phyloP scores from a whole-genome alignment of 1,139 yeast species.

The Geotrichum aggregatum region DNA sequence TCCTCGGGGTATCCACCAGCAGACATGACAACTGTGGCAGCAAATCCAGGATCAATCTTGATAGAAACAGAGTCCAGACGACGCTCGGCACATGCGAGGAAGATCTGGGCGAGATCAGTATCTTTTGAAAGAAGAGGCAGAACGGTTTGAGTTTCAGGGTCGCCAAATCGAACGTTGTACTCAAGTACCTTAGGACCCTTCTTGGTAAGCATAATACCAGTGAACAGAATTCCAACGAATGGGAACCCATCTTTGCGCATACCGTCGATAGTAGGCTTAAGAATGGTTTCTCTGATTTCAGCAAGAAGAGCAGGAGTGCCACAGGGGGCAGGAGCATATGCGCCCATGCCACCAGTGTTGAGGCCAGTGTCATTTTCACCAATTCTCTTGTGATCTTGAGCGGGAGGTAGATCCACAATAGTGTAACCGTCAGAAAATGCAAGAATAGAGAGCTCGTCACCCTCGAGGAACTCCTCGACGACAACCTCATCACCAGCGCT shows the following conservation, averaged over 20 bases:
- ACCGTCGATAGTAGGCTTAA: slow-evolving; percentile 91
- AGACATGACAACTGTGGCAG: slow-evolving; percentile 91
- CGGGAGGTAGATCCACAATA: slow-evolving; percentile 86
- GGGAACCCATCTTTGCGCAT: slow-evolving; percentile 96
- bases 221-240: slow-evolving; percentile 90
- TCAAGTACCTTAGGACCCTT: slow-evolving; percentile 90
- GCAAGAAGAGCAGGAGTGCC: slow-evolving; percentile 66
- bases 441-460: slow-evolving; percentile 91
- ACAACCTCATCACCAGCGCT: slow-evolving; percentile 94
- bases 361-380: slow-evolving; percentile 92
- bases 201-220: slow-evolving; percentile 90
- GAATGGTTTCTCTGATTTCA: slow-evolving; percentile 64
- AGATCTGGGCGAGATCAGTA: slow-evolving; percentile 85
- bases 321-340: slow-evolving; percentile 96
- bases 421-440: slow-evolving; percentile 95
- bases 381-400: slow-evolving; percentile 95
- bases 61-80: slow-evolving; percentile 81
- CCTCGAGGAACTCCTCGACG: slow-evolving; percentile 92
- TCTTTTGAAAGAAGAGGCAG: slow-evolving; percentile 77
- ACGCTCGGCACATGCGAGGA: slow-evolving; percentile 92
- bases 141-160: slow-evolving; percentile 97
- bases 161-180: slow-evolving; percentile 97
- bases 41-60: slow-evolving; percentile 56
- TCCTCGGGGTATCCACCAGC: slow-evolving; percentile 96
- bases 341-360: slow-evolving; percentile 99